Base-by-base conservation (phyloP, 2,329 filamentous ascomycete genomes). In the Hypoxylon sp. region DNA sequence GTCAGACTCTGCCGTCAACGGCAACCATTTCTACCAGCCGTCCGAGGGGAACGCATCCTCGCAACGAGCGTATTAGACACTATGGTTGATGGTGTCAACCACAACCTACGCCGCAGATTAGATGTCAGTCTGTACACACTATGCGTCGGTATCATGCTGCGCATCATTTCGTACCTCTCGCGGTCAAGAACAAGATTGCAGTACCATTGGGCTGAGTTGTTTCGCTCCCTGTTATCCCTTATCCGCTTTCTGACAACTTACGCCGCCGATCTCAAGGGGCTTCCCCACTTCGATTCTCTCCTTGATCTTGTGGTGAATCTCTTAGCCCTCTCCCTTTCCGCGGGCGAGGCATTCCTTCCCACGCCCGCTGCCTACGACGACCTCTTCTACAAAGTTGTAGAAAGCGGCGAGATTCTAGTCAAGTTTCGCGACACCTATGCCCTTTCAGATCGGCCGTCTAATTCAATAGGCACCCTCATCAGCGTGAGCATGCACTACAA, bases 311-410 rank as follows among this genome's bases (percentile, higher is more conserved):
- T 97, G 1, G 90, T 96, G 53, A 93, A 96, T 74, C 82, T 97
- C 4, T 83, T 97, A 38, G 93, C 93, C 1, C 85, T 97, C 38
- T 92, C 93, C 1, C 84, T 99, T 6, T 96, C 92, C 1, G 88
- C 89, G 1, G 96, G 96, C 5, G 96, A 98, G 77, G 89, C 91
- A 2, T 98, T 99, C 79, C 84, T 99, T 6, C 96, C 95, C 0
- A 92, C 92, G 28, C 90, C 93, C 0, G 87, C 91, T 16, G 90
- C 93, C 1, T 98, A 98, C 78, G 96, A 99, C 73, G 96, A 99
- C 74, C 84, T 99, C 0, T 98, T 99, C 80, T 99, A 99, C 86
- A 99, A 99, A 80, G 87, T 98, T 1, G 93, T 98, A 24, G 96
- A 99, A 79, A 92, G 91, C 1, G 93, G 94, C 9, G 93, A 97